Conservation (phyloP, 2,329 filamentous ascomycete genomes). For the Phaeosphaeria sp. region DNA sequence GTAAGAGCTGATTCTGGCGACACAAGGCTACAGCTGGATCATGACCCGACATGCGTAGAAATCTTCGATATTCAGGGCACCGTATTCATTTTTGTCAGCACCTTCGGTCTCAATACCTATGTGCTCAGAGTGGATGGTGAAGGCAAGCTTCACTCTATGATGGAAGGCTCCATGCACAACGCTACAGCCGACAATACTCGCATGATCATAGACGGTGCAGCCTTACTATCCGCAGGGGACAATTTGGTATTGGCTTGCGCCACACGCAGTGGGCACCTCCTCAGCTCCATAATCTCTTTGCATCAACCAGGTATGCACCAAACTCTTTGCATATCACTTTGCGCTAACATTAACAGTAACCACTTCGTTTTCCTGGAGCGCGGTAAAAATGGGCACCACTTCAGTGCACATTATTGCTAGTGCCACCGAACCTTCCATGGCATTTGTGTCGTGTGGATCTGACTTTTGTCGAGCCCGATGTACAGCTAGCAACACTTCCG, state of each 20-base stretch:
- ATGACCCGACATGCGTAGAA: constrained; percentile 45
- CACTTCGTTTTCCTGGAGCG: constrained; percentile 11
- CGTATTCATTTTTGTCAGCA: constrained; percentile 37
- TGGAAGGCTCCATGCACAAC: constrained; percentile 18
- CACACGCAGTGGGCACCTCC: constrained; percentile 43
- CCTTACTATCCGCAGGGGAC: constrained; percentile 19
- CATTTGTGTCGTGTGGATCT: constrained; percentile 49
- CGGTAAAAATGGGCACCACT: constrained; percentile 34
- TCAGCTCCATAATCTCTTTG: constrained; percentile 18
- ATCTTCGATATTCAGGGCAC: constrained; percentile 28
- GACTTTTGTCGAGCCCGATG: constrained; percentile 46
- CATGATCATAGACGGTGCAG: constrained; percentile 41
- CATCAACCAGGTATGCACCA: constrained; percentile 11
- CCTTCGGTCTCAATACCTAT: constrained; percentile 29
- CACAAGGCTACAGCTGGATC: constrained; percentile 20
- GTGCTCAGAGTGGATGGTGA: constrained; percentile 27
- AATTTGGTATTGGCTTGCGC: constrained; percentile 40
- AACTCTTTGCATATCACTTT: neutral
- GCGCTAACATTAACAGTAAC: constrained; percentile 9
- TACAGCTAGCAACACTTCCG: constrained; percentile 5
- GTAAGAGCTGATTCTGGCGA: constrained; percentile 3
- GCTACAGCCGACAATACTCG: constrained; percentile 6
- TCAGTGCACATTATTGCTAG: constrained; percentile 32
- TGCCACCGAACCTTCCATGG: constrained; percentile 30
- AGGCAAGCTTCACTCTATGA: constrained; percentile 8